Percentiles rank a stretch among this genome's conserved stretches.
Conservation (phyloP, 1,284 basidiomycete genomes). For the Exobasidium cylindrosporum region DNA sequence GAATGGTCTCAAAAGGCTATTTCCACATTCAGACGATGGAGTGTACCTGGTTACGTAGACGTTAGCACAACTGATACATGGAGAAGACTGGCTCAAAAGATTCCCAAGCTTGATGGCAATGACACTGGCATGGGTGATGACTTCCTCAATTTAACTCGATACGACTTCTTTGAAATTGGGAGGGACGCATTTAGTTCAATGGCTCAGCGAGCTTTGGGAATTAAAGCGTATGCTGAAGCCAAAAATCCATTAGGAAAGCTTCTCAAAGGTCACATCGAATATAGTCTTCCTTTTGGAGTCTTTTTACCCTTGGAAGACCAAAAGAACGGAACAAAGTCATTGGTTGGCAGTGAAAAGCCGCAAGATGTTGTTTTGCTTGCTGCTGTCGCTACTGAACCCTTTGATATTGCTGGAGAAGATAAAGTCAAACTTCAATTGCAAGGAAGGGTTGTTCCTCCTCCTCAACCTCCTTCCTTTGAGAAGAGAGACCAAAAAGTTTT, state of each 20-base stretch:
- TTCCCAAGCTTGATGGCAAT: slow-evolving; percentile 30
- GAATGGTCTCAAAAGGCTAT: slow-evolving; percentile 28
- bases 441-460: slow-evolving; percentile 41
- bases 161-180: slow-evolving; percentile 49
- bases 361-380: slow-evolving; percentile 41
- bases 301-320: slow-evolving; percentile 31
- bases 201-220: slow-evolving; percentile 36
- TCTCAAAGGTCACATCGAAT: slow-evolving; percentile 37
- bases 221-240: slow-evolving; percentile 38
- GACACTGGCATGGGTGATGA: slow-evolving; percentile 22
- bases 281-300: slow-evolving; percentile 46
- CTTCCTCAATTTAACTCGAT: slow-evolving; percentile 20
- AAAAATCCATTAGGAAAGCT: slow-evolving; percentile 43
- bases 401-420: slow-evolving; percentile 38
- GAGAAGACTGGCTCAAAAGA: slow-evolving; percentile 29
- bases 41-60: slow-evolving; percentile 34
- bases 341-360: neutral
- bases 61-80: slow-evolving; percentile 30
- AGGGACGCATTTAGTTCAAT: slow-evolving; percentile 10
- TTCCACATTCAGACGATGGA: slow-evolving; percentile 27
- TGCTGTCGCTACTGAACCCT: slow-evolving; percentile 41
- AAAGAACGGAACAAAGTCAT: slow-evolving; percentile 12
- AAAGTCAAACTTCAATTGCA: slow-evolving; percentile 30
- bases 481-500: neutral
- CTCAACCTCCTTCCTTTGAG: neutral